A percentile compares a stretch with the other conserved stretches of the same genome.
phyloP scores from a whole-genome alignment of 2,329 filamentous ascomycete genomes.

The Colletotrichum orbiculare region DNA sequence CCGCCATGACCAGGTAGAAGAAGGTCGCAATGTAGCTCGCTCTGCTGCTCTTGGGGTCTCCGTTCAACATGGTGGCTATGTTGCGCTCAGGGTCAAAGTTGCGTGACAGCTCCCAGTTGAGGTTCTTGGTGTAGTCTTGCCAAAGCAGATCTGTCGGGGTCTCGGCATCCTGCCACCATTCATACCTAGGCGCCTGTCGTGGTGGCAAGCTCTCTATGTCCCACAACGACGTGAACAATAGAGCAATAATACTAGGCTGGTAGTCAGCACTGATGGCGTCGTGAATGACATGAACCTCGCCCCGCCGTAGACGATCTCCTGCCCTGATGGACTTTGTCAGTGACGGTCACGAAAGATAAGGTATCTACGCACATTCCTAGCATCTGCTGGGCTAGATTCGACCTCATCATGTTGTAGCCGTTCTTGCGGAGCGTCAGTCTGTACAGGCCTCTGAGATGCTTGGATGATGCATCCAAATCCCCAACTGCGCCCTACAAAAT shows the following conservation, averaged over 20 bases:
- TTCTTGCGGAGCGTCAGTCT: constrained; percentile 41
- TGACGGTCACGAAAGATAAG: neutral
- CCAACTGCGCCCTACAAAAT: constrained; percentile 52
- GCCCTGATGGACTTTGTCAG: constrained; percentile 46
- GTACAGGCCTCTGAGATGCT: constrained; percentile 54
- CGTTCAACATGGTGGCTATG: constrained; percentile 48
- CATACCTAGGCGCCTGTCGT: constrained; percentile 48
- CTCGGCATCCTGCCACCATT: constrained; percentile 50
- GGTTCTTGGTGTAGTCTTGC: constrained; percentile 50
- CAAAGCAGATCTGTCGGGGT: constrained; percentile 49
- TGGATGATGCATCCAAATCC: constrained; percentile 55
- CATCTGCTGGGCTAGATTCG: constrained; percentile 54
- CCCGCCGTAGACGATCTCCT: constrained; percentile 52
- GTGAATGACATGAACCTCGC: constrained; percentile 49
- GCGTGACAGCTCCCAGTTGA: constrained; percentile 51
- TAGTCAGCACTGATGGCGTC: constrained; percentile 46
- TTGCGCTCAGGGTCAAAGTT: constrained; percentile 47
- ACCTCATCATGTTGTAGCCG: constrained; percentile 42
- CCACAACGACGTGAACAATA: constrained; percentile 57
- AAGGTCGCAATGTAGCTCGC: constrained; percentile 59
- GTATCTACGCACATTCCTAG: constrained; percentile 50
- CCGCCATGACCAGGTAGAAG: constrained; percentile 58
- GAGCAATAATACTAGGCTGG: constrained; percentile 57
- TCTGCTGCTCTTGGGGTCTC: constrained; percentile 52
- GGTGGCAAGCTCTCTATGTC: constrained; percentile 50